Evolutionary conservation across 2,329 filamentous ascomycete species (phyloP).

Genomic region (Monosporascus cannonballus): DNA sequence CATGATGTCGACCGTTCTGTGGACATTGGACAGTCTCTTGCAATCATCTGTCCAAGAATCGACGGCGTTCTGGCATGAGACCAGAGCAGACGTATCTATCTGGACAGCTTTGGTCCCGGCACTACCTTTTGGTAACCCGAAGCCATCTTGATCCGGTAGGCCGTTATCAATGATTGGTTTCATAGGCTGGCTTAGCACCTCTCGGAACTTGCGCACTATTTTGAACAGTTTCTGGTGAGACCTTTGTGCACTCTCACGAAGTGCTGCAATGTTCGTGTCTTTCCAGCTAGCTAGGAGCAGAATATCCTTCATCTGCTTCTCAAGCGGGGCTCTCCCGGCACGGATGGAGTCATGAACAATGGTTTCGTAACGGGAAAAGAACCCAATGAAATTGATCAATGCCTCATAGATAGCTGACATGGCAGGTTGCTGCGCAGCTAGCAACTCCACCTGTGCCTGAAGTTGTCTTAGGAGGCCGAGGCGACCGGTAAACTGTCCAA

Average conservation of each 20-base stretch:
- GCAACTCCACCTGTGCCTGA: constrained; percentile 57
- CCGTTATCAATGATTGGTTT: constrained; percentile 56
- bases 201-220: constrained; percentile 83
- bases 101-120: constrained; percentile 18
- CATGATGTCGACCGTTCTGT: constrained; percentile 71
- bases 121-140: constrained; percentile 4
- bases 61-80: constrained; percentile 28
- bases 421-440: constrained; percentile 51
- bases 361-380: constrained; percentile 66
- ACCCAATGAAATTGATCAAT: constrained; percentile 69
- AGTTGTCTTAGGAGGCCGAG: constrained; percentile 63
- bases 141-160: constrained; percentile 43
- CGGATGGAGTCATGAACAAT: constrained; percentile 58
- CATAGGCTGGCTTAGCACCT: constrained; percentile 70
- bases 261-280: constrained; percentile 86
- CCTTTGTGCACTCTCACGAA: constrained; percentile 81
- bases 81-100: constrained; percentile 28
- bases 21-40: constrained; percentile 64
- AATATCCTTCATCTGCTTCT: constrained; percentile 91
- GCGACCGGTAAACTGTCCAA: constrained; percentile 75
- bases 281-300: constrained; percentile 94
- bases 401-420: constrained; percentile 56
- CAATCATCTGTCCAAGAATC: constrained; percentile 39
- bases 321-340: constrained; percentile 66
- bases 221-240: constrained; percentile 92